phyloP scores from a whole-genome alignment of 768 basidiomycete genomes.

The Myochromella boudieri region DNA sequence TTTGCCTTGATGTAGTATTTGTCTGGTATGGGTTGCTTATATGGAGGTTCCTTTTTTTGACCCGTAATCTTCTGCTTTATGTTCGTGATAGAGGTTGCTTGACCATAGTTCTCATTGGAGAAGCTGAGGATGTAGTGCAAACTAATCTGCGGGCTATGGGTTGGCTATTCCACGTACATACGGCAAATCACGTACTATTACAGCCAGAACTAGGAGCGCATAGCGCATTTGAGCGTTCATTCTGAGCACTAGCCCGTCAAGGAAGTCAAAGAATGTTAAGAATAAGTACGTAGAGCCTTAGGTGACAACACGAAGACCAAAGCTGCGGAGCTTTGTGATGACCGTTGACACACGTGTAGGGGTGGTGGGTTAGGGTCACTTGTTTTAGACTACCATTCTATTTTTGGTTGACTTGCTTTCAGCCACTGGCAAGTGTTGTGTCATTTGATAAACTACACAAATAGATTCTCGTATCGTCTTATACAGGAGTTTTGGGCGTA shows the following conservation, averaged over 20 bases:
- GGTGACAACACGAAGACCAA: too few relatives aligned
- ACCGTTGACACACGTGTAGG: too few relatives aligned
- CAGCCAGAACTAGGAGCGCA: conserved; percentile 46
- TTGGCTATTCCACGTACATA: background rate
- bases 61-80: conserved; percentile 37
- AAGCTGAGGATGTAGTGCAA: conserved; percentile 67
- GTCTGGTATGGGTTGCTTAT: conserved; percentile 60
- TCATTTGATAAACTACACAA: conserved; percentile 26
- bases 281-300: conserved; percentile 11
- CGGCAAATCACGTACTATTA: conserved; percentile 35
- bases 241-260: conserved; percentile 19
- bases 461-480: conserved; percentile 36
- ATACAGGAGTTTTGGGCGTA: conserved; percentile 42
- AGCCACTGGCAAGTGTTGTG: too few relatives aligned
- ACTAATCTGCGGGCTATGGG: conserved; percentile 36
- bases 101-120: conserved; percentile 64
- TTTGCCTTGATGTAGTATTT: conserved; percentile 51
- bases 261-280: conserved; percentile 3
- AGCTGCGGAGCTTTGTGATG: too few relatives aligned
- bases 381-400: too few relatives aligned
- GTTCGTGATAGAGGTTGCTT: conserved; percentile 51
- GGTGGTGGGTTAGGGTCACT: conserved; percentile 4
- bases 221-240: conserved; percentile 63
- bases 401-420: too few relatives aligned
- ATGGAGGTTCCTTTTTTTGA: conserved; percentile 36